Conservation (phyloP, 1,284 basidiomycete genomes). For the Vanrija sp. region DNA sequence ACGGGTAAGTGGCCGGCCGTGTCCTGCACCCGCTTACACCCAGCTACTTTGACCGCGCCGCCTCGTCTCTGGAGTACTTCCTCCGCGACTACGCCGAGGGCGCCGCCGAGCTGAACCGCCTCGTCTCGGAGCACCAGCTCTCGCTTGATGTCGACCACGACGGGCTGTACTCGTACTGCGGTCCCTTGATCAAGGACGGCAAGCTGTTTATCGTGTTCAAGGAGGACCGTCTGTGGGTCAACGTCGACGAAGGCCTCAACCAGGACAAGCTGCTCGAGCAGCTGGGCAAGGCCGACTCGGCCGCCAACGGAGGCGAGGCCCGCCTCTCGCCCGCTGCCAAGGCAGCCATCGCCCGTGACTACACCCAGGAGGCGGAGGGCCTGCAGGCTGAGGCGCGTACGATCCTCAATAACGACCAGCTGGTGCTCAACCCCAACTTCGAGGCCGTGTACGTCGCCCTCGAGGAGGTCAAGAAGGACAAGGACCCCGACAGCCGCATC, state of each 20-base stretch:
- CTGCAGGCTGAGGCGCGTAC: background rate
- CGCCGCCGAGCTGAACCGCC: background rate
- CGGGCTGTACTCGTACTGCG: slow-evolving; percentile 5
- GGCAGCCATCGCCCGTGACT: background rate
- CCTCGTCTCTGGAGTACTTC: background rate
- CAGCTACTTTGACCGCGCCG: slow-evolving; percentile 1
- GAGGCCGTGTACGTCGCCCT: background rate
- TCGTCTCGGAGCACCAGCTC: background rate
- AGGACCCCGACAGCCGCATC: no score
- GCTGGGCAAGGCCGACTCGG: background rate
- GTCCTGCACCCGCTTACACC: background rate
- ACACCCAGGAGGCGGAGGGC: background rate
- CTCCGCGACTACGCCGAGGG: background rate
- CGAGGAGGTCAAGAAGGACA: background rate
- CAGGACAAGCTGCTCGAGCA: background rate
- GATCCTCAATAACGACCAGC: background rate
- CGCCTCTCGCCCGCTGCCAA: background rate
- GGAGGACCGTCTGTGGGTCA: background rate
- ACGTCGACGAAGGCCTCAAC: background rate
- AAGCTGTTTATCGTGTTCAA: slow-evolving; percentile 3
- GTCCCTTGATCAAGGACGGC: slow-evolving; percentile 1
- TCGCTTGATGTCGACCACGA: slow-evolving; percentile 1
- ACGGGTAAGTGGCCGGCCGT: background rate
- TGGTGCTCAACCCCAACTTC: slow-evolving; percentile 5
- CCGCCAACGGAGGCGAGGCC: background rate